Evolutionary conservation across 2,329 filamentous ascomycete species (phyloP).

Genomic region (Xylaria sp.): DNA sequence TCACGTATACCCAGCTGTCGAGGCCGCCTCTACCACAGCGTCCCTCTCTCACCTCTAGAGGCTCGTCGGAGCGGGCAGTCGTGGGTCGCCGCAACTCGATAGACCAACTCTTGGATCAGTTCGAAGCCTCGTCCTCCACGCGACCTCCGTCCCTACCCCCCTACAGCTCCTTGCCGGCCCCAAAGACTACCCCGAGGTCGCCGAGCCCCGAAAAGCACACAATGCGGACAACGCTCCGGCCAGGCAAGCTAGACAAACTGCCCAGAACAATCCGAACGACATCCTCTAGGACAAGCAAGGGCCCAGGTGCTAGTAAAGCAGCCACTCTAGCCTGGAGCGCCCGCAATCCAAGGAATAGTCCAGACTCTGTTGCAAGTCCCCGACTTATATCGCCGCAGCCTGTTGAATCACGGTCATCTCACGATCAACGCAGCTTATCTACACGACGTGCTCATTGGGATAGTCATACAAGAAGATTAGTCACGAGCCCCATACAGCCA

Average conservation of each 20-base stretch:
- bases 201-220: conserved; percentile 69
- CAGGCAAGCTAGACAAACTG: conserved; percentile 58
- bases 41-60: conserved; percentile 64
- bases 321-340: conserved; percentile 71
- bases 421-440: conserved; percentile 47
- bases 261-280: conserved; percentile 54
- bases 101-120: conserved; percentile 41
- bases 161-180: conserved; percentile 45
- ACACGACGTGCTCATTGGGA: conserved; percentile 61
- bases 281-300: conserved; percentile 57
- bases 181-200: conserved; percentile 57
- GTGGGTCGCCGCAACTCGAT: conserved; percentile 48
- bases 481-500: conserved; percentile 53
- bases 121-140: conserved; percentile 43
- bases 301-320: conserved; percentile 68
- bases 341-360: conserved; percentile 51
- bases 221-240: conserved; percentile 70
- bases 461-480: conserved; percentile 63
- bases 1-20: conserved; percentile 84
- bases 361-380: conserved; percentile 42
- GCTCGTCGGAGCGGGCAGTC: conserved; percentile 61
- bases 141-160: conserved; percentile 47
- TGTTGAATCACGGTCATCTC: conserved; percentile 47
- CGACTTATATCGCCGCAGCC: conserved; percentile 30
- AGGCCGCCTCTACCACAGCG: conserved; percentile 69